Evolutionary conservation across 1,139 yeast genomes (phyloP), one percentile per base, ranked within the genome.

Genomic region (Debaryomyces udenii): DNA sequence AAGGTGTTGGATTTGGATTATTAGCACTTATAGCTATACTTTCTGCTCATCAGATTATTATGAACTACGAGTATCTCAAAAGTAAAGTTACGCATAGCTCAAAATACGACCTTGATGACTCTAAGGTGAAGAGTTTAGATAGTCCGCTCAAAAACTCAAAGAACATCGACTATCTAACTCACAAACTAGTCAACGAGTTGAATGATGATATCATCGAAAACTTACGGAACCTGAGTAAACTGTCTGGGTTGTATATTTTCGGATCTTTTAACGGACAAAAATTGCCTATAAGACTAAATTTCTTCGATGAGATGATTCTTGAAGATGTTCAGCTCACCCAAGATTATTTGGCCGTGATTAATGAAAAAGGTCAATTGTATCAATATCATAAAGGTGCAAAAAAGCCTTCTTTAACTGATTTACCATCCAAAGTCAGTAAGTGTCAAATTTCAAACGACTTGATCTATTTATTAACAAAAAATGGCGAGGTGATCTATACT

Each of bases 281-380:
- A 46, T 60, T 74, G 14, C 95, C 96, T 1, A 55, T 76, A 20
- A 70, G 96, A 53, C 60, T 86, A 5, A 67, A 72, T 1, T 76
- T 70, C 51, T 89, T 91, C 53, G 89, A 90, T 53, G 76, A 77
- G 33, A 73, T 74, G 64, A 53, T 70, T 13, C 61, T 90, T 35
- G 70, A 76, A 35, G 86, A 82, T 53, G 78, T 89, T n/a, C 67
- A 70, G 27, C 54, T 87, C 13, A 56, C 62, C 1, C 65, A 70
- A 16, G 79, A 74, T 17, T 63, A 61, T 6, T 70, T 83, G 18
- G 86, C 81, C 3, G 82, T 81, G 1, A 82, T 94, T 16, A 77
- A 83, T 45, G 76, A 75, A 1, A 75, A 76, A 18, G 98, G 98
- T n/a, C 78, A 83, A 52, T 73, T 88, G 16, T 82, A 80, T 44